Evolutionary conservation across 2,329 filamentous ascomycete genomes (phyloP), one percentile per base, ranked within the genome.

Genomic region (Talaromyces sp.): DNA sequence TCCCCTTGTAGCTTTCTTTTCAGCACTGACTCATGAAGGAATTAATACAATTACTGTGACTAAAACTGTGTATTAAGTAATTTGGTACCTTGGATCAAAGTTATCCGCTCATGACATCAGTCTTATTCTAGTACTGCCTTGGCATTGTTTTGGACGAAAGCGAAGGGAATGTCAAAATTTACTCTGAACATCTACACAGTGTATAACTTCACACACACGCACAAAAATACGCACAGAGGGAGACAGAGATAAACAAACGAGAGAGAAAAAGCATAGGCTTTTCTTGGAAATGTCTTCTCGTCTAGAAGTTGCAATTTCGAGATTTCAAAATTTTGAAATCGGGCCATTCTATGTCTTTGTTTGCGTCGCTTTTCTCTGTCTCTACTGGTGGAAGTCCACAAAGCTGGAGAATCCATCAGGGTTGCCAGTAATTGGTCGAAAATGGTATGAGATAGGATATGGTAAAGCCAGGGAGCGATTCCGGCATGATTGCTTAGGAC

Each of bases 361-460:
- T 54, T 9, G 27, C 35, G 50, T 54, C 27, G 27, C 35, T 54
- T 35, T 54, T 35, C 27, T 54, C 27, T 33, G 14, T 35, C n/a
- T 27, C 27, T 54, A 54, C 50, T 54, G 50, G 50, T 54, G 50
- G 50, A 54, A 35, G 33, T 54, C 27, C 50, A 35, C 50, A 33
- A 33, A 54, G 50, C 50, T 54, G 27, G 50, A 54, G 50, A 54
- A 54, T 19, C 50, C 50, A 54, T 54, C 50, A 35, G 27, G 50
- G 8, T 54, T 54, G 27, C 50, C 50, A 54, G 50, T 54, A 10
- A 35, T 54, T 54, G 50, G 50, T 35, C 50, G 50, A 54, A 54
- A 9, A 54, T 54, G 50, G 50, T 35, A 54, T 54, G 50, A 54
- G 50, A 54, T 54, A 54, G 50, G 50, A 35, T 54, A 54, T 33